Conservation (phyloP, 164 flowering plant species). For the Malania oleifera region DNA sequence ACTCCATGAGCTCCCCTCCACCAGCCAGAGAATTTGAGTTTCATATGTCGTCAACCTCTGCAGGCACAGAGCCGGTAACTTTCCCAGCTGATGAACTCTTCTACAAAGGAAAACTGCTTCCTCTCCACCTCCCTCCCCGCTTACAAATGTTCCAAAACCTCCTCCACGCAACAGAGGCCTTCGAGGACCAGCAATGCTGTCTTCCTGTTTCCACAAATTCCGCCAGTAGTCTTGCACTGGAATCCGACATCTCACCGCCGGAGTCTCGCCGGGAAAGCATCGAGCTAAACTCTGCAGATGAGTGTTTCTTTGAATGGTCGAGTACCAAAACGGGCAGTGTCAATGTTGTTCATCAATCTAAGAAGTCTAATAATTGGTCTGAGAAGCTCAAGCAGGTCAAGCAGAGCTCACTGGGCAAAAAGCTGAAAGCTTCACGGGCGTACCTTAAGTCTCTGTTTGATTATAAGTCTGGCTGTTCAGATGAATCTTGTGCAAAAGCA, state of each 20-base stretch:
- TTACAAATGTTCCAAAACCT: constrained; percentile 71
- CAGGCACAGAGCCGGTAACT: constrained; percentile 33
- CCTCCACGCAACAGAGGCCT: constrained; percentile 24
- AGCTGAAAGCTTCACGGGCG: constrained; percentile 58
- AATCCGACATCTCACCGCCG: constrained; percentile 53
- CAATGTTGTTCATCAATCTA: constrained; percentile 16
- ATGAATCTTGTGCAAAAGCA: constrained; percentile 33
- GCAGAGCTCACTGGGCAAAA: constrained; percentile 40
- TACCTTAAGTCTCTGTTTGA: constrained; percentile 61
- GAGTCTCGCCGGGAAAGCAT: constrained; percentile 59
- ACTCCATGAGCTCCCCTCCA: constrained; percentile 23
- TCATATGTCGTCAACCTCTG: constrained; percentile 44
- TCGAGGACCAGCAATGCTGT: constrained; percentile 11
- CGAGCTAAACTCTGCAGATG: constrained; percentile 61
- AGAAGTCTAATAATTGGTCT: constrained; percentile 51
- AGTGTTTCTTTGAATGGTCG: constrained; percentile 57
- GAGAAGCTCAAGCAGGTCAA: constrained; percentile 55
- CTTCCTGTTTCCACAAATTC: constrained; percentile 11
- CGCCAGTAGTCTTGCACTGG: constrained; percentile 42
- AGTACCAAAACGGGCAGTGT: constrained; percentile 28
- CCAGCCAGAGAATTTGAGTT: constrained; percentile 80
- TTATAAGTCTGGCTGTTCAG: constrained; percentile 49
- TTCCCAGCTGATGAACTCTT: constrained; percentile 93
- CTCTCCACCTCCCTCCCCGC: constrained; percentile 84
- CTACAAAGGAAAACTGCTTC: constrained; percentile 86